phyloP scores from a whole-genome alignment of 179 eudicot species.

The Beta macrorhiza region DNA sequence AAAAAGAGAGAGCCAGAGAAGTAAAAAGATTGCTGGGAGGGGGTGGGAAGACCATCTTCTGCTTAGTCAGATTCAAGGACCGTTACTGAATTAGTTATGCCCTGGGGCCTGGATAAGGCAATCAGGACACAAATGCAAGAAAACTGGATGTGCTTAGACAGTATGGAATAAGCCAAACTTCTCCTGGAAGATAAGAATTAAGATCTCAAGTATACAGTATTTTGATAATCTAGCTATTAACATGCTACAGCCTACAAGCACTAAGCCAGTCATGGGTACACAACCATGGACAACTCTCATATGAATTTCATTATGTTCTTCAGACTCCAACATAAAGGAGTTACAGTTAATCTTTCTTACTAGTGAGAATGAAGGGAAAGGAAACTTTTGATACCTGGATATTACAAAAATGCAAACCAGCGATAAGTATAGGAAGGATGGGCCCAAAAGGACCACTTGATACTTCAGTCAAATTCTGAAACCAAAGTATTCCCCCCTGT shows the following conservation, averaged over 20 bases:
- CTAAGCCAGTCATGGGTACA: neutral
- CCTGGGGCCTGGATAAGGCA: neutral
- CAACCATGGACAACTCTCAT: neutral
- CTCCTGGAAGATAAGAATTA: neutral
- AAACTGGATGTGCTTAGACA: neutral
- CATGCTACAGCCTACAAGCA: neutral
- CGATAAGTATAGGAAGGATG: conserved; percentile 66
- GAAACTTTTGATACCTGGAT: conserved; percentile 54
- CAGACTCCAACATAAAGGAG: neutral
- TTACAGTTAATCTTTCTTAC: neutral
- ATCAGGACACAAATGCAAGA: conserved; percentile 2
- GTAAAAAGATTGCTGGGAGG: neutral
- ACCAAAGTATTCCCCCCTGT: conserved; percentile 94
- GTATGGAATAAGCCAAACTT: neutral
- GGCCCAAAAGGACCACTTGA: conserved; percentile 65
- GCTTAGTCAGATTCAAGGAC: neutral
- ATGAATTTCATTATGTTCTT: neutral
- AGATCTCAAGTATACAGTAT: neutral
- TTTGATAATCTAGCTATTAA: neutral
- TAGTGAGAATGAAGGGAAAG: neutral
- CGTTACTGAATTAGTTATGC: neutral
- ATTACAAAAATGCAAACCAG: conserved; percentile 71
- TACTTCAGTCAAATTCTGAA: conserved; percentile 71
- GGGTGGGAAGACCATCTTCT: neutral
- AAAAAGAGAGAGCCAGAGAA: neutral